A percentile compares a stretch with the other conserved stretches of the same genome.
These are phyloP conservation scores for Auriscalpium orientale DNA, from an alignment of 768 basidiomycete species.

Conservation along the genomic window DNA sequence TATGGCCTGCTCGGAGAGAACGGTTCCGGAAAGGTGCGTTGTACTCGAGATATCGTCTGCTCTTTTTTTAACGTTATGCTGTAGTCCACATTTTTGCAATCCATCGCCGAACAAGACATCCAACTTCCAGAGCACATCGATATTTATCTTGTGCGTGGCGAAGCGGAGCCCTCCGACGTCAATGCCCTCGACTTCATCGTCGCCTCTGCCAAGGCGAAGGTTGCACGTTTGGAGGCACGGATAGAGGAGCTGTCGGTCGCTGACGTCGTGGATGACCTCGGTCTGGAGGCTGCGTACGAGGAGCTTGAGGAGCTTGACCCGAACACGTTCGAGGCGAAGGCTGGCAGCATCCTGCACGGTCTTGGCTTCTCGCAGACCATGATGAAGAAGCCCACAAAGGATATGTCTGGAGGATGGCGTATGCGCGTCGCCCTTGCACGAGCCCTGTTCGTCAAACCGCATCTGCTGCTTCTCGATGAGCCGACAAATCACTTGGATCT, in stretches of 20 bases:
- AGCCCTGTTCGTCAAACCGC: slow-evolving; percentile 94
- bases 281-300: slow-evolving; percentile 86
- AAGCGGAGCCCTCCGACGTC: slow-evolving; percentile 90
- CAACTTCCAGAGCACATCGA: slow-evolving; percentile 93
- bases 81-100: slow-evolving; percentile 93
- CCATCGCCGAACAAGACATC: slow-evolving; percentile 91
- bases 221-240: slow-evolving; percentile 84
- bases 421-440: slow-evolving; percentile 98
- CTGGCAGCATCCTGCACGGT: slow-evolving; percentile 94
- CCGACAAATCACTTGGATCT: slow-evolving; percentile 92
- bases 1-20: slow-evolving; percentile 97
- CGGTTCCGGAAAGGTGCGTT: slow-evolving; percentile 90
- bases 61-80: not conserved
- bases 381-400: slow-evolving; percentile 96
- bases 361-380: slow-evolving; percentile 84
- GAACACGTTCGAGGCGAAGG: slow-evolving; percentile 90
- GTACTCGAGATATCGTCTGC: slow-evolving; percentile 3
- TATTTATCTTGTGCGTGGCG: slow-evolving; percentile 93
- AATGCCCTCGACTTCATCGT: slow-evolving; percentile 98
- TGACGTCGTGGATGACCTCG: slow-evolving; percentile 81
- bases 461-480: slow-evolving; percentile 90
- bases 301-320: slow-evolving; percentile 98
- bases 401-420: slow-evolving; percentile 99
- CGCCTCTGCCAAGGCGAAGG: slow-evolving; percentile 86
- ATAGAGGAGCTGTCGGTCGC: slow-evolving; percentile 92